Percentiles rank a stretch among this genome's conserved stretches.
These are phyloP conservation scores for Primulina eburnea DNA, from an alignment of 257 asterid species.

Conservation along the genomic window DNA sequence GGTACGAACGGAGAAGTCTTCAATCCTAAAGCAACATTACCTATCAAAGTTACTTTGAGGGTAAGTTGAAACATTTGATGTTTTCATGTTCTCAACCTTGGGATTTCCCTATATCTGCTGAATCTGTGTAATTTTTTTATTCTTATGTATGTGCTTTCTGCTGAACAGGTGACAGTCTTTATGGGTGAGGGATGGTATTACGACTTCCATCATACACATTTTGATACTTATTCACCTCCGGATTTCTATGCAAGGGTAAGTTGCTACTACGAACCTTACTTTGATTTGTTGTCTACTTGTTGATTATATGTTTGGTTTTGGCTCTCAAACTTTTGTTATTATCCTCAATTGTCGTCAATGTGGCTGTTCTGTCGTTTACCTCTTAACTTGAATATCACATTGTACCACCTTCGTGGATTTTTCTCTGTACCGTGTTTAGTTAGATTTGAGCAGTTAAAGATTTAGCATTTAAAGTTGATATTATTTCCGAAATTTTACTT, in stretches of 20 bases:
- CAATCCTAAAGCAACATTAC: constrained; percentile 51
- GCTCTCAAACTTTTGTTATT: no score
- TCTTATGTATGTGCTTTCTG: constrained; percentile 16
- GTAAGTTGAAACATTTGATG: constrained; percentile 33
- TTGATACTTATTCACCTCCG: constrained; percentile 84
- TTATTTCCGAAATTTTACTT: no score
- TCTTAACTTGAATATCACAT: no score
- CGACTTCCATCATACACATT: constrained; percentile 70
- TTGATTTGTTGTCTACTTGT: neutral
- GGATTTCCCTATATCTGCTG: constrained; percentile 6
- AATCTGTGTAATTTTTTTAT: constrained; percentile 9
- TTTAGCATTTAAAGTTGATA: no score
- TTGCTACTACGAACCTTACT: neutral
- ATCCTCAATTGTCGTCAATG: no score
- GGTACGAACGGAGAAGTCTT: constrained; percentile 52
- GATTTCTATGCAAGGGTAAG: constrained; percentile 87
- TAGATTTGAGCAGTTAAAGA: no score
- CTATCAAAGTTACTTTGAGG: constrained; percentile 69
- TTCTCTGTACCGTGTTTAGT: no score
- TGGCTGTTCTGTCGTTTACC: no score
- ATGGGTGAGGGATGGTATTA: constrained; percentile 97
- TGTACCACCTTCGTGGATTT: no score
- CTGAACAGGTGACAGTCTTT: constrained; percentile 66
- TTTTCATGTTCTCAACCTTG: constrained; percentile 1
- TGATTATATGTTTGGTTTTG: no score